Evolutionary conservation across 2,329 filamentous ascomycete species (phyloP).

Genomic region (Calonectria pseudoturangicola): DNA sequence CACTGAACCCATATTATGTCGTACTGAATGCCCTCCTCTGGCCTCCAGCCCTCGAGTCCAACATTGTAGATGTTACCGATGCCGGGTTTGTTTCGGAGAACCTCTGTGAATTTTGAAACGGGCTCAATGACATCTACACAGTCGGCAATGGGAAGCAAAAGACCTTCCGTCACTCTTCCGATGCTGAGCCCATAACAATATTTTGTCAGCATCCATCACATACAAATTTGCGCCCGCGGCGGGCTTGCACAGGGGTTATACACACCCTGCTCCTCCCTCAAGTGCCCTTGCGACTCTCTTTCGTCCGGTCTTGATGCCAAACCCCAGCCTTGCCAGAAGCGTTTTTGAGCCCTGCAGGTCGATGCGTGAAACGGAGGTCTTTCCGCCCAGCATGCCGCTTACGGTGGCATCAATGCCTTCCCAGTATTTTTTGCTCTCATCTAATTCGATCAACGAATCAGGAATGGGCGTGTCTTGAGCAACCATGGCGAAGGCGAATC

Average conservation of each 20-base stretch:
- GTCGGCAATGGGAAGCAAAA: constrained; percentile 82
- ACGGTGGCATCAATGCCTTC: constrained; percentile 65
- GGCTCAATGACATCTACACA: constrained; percentile 91
- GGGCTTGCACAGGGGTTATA: constrained; percentile 5
- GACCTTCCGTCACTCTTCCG: constrained; percentile 85
- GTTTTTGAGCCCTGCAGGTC: constrained; percentile 82
- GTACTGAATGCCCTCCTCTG: constrained; percentile 72
- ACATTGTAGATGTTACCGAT: constrained; percentile 80
- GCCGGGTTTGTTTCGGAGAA: constrained; percentile 74
- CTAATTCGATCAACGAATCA: constrained; percentile 60
- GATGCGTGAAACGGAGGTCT: constrained; percentile 72
- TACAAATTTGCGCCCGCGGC: not conserved
- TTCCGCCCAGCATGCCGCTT: constrained; percentile 88
- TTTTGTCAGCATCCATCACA: constrained; percentile 18
- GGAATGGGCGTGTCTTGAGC: constrained; percentile 31
- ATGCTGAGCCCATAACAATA: constrained; percentile 72
- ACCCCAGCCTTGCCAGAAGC: constrained; percentile 80
- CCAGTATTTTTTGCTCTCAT: constrained; percentile 68
- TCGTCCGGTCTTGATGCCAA: constrained; percentile 60
- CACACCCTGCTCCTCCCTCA: constrained; percentile 64
- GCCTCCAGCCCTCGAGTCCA: constrained; percentile 83
- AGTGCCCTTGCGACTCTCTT: constrained; percentile 55
- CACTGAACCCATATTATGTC: constrained; percentile 93
- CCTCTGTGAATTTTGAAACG: constrained; percentile 84
- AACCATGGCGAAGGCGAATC: constrained; percentile 33